Evolutionary conservation across 1,284 basidiomycete species (phyloP), one percentile per base, ranked within the genome.

Genomic region (Irpex sp.): DNA sequence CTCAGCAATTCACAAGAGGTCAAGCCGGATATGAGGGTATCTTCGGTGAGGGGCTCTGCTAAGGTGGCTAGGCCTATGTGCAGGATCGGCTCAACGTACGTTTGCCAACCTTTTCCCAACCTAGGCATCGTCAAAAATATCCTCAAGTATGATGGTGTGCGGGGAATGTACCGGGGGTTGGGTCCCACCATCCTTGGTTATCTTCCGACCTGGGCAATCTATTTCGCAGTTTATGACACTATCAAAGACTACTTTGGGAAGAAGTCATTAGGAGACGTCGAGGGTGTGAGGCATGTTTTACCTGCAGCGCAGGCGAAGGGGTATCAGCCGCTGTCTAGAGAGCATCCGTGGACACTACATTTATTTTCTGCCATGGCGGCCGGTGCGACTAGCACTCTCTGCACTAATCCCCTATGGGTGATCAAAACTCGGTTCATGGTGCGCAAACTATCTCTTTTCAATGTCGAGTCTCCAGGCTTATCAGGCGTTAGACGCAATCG

Each of bases 351-450:
- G 91, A 82, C 86, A 4, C 75, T 94, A 4, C 96, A 98, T 70
- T 91, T 98, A 65, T 75, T 94, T 4, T 96, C 96, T 3, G 95
- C 96, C 6, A 97, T 97, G 94, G 82, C 85, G 36, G 96, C 96
- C 1, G 96, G 96, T 19, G 94, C 93, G 6, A 82, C 90, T 9
- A 96, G 95, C 69, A 97, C 96, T 2, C 86, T 93, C 57, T 88
- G 90, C 70, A 97, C 96, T 31, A 97, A 94, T 77, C 96, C 96
- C 0, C 75, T 98, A 5, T 98, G 96, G 96, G 94, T 98, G 51
- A 95, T 98, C 75, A 97, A 97, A 81, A 97, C 96, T 19, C 87
- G 96, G 26, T 97, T 97, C 77, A 97, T 97, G 96, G 95, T 96
- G 73, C 71, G 85, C 80, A 52, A 15, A n/a, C 5, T 17, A 21